These are phyloP conservation scores for Xylaria longipes DNA, from an alignment of 495 filamentous ascomycete genomes.

Conservation along the genomic window DNA sequence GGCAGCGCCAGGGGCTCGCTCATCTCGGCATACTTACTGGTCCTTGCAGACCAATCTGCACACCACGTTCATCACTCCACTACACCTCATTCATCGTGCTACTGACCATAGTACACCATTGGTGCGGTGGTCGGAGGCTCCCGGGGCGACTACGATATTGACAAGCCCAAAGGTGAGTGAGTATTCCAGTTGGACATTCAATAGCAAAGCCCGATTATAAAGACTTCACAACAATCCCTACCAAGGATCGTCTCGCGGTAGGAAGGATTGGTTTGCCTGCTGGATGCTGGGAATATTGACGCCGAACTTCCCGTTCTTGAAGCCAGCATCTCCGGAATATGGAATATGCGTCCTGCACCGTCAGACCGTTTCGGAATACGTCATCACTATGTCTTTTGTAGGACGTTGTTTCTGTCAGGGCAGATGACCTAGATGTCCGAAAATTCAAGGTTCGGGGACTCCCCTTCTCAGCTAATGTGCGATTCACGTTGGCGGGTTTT, in stretches of 20 bases:
- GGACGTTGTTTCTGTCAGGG: not conserved
- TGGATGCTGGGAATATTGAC: not conserved
- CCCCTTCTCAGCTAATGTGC: not conserved
- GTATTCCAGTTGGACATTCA: not conserved
- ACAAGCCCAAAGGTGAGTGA: not conserved
- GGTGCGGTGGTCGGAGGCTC: not conserved
- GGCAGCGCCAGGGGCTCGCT: not conserved
- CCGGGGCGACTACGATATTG: not conserved
- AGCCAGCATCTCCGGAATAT: conserved; percentile 1
- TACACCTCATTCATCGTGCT: not conserved
- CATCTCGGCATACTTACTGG: conserved; percentile 1
- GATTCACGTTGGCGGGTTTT: conserved; percentile 9
- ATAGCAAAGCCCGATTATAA: not conserved
- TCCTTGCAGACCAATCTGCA: conserved; percentile 16
- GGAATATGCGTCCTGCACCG: not conserved
- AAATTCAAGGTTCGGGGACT: not conserved
- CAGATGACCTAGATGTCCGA: not conserved
- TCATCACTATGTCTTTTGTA: not conserved
- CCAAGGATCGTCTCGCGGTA: not conserved
- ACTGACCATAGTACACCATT: not conserved
- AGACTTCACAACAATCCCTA: not conserved
- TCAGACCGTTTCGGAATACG: not conserved
- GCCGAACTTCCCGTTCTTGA: not conserved
- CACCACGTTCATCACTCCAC: conserved; percentile 9
- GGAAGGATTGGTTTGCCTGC: conserved; percentile 1